Percentiles rank a stretch among this genome's conserved stretches.
Conservation (phyloP, 306 rosid species). For the Dryas drummondii region DNA sequence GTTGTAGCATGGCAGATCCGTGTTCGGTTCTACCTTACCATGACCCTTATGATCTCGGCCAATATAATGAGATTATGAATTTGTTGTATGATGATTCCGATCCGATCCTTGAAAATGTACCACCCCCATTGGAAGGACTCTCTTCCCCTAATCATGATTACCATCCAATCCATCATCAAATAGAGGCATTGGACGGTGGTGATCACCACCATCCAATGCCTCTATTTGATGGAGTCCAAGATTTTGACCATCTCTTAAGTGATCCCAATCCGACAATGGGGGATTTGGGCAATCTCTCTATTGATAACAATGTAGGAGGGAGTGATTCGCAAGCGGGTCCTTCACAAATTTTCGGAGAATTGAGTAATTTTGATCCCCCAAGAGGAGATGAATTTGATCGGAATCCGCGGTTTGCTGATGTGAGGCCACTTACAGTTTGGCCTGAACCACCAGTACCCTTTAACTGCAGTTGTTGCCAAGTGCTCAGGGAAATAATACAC, state of each 20-base stretch:
- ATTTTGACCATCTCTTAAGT: background rate
- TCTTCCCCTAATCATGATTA: background rate
- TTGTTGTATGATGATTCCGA: slow-evolving; percentile 7
- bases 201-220: background rate
- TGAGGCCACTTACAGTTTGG: slow-evolving; percentile 25
- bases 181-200: too few relatives aligned
- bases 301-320: background rate
- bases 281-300: background rate
- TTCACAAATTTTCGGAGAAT: background rate
- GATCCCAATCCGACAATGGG: background rate
- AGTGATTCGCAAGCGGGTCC: slow-evolving; percentile 28
- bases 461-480: slow-evolving; percentile 57
- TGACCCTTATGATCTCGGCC: slow-evolving; percentile 23
- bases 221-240: background rate
- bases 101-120: slow-evolving; percentile 24
- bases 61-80: slow-evolving; percentile 12
- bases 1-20: slow-evolving; percentile 38
- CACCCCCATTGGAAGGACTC: background rate
- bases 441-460: slow-evolving; percentile 38
- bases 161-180: too few relatives aligned
- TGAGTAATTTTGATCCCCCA: background rate
- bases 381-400: background rate
- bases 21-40: slow-evolving; percentile 16
- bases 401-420: background rate
- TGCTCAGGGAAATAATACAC: slow-evolving; percentile 64